A percentile compares a stretch with the other conserved stretches of the same genome.
Evolutionary conservation across 768 basidiomycete species (phyloP).

Genomic region (Tubosaeta sp.): DNA sequence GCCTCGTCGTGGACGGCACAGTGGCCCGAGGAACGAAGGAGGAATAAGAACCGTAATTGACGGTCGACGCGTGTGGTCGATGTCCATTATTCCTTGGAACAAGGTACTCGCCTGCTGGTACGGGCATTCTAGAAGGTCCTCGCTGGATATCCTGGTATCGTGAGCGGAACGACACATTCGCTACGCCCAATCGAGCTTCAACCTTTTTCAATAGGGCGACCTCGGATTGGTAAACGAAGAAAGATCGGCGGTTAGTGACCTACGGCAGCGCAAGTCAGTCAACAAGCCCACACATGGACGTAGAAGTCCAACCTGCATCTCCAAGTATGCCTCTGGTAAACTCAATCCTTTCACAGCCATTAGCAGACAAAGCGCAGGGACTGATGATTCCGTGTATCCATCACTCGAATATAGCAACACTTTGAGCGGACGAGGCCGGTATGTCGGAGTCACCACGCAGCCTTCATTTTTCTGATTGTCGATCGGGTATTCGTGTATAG

Average conservation of each 20-base stretch:
- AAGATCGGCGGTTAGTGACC: slow-evolving; percentile 70
- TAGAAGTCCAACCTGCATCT: slow-evolving; percentile 55
- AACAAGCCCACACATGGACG: neutral
- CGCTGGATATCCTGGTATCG: slow-evolving; percentile 26
- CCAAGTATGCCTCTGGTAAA: slow-evolving; percentile 88
- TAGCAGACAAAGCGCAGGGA: slow-evolving; percentile 80
- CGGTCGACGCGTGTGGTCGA: slow-evolving; percentile 20
- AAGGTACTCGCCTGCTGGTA: slow-evolving; percentile 7
- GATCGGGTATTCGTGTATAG: slow-evolving; percentile 16
- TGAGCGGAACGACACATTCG: slow-evolving; percentile 16
- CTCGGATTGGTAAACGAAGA: slow-evolving; percentile 89
- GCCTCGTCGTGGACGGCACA: slow-evolving; percentile 18
- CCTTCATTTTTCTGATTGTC: slow-evolving; percentile 10
- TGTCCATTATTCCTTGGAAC: slow-evolving; percentile 12
- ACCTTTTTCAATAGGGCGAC: slow-evolving; percentile 66
- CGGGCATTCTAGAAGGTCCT: slow-evolving; percentile 6
- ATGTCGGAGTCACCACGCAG: slow-evolving; percentile 12
- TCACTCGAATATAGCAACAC: slow-evolving; percentile 80
- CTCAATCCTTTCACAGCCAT: slow-evolving; percentile 68
- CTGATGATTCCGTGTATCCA: slow-evolving; percentile 90
- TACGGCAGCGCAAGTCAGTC: slow-evolving; percentile 3
- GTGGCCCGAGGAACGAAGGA: slow-evolving; percentile 5
- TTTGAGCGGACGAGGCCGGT: slow-evolving; percentile 60
- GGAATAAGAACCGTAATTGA: slow-evolving; percentile 17
- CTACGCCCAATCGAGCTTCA: slow-evolving; percentile 46